Evolutionary conservation across 306 rosid species (phyloP).

Genomic region (Adenanthera pavonina): DNA sequence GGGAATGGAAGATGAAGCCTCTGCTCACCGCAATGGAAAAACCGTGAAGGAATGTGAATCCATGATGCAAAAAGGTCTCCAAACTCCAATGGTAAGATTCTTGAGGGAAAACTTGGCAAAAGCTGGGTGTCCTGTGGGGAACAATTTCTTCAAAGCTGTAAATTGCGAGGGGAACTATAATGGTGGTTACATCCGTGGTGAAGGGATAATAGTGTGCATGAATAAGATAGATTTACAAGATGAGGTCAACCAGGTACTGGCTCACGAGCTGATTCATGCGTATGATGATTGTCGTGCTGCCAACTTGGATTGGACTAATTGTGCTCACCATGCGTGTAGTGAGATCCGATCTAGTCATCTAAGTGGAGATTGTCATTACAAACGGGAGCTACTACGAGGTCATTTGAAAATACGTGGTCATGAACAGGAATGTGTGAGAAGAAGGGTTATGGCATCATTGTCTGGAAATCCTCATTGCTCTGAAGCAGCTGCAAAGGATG

Average conservation of each 20-base stretch:
- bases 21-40: constrained; percentile 40
- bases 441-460: constrained; percentile 81
- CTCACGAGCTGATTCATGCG: constrained; percentile 89
- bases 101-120: constrained; percentile 70
- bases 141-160: constrained; percentile 64
- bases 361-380: constrained; percentile 94
- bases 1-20: constrained; percentile 29
- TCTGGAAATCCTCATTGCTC: constrained; percentile 67
- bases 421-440: constrained; percentile 83
- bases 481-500: constrained; percentile 69
- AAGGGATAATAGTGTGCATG: constrained; percentile 83
- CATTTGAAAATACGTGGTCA: constrained; percentile 69
- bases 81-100: constrained; percentile 69
- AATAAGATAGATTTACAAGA: constrained; percentile 68
- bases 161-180: constrained; percentile 49
- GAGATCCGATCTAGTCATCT: constrained; percentile 93
- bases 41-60: constrained; percentile 59
- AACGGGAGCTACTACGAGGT: constrained; percentile 79
- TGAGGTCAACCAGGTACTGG: constrained; percentile 75
- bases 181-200: constrained; percentile 70
- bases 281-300: constrained; percentile 86
- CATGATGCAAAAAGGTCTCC: constrained; percentile 72
- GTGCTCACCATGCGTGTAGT: constrained; percentile 97
- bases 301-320: constrained; percentile 79
- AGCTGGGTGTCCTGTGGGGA: constrained; percentile 72